Percentiles rank a stretch among this genome's conserved stretches.
phyloP scores from a whole-genome alignment of 192 early-diverging fungal genomes.

The Backusella morwellensis region DNA sequence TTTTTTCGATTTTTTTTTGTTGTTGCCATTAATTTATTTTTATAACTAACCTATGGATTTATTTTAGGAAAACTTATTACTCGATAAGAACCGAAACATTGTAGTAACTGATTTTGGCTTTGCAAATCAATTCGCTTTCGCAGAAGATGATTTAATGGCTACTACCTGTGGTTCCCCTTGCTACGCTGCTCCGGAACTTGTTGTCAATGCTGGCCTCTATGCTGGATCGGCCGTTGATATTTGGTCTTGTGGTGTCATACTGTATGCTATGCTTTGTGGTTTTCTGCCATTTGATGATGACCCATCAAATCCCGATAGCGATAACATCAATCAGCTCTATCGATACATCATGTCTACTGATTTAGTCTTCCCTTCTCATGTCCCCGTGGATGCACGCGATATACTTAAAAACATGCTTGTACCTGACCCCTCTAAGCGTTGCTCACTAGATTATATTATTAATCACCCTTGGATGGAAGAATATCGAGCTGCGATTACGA shows the following conservation, averaged over 20 bases:
- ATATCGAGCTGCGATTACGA: not conserved
- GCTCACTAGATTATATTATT: conserved; percentile 56
- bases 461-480: conserved; percentile 52
- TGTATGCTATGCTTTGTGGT: conserved; percentile 75
- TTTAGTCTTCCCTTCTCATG: conserved; percentile 65
- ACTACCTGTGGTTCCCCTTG: conserved; percentile 89
- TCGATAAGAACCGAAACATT: conserved; percentile 75
- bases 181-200: conserved; percentile 91
- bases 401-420: conserved; percentile 73
- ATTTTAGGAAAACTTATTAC: conserved; percentile 74
- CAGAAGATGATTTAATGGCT: conserved; percentile 61
- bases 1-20: conserved; percentile 15
- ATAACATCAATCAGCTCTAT: conserved; percentile 65
- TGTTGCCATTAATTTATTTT: not conserved
- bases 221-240: conserved; percentile 82
- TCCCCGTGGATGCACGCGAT: conserved; percentile 60
- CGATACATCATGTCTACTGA: conserved; percentile 63
- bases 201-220: conserved; percentile 78
- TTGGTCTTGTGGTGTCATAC: conserved; percentile 88
- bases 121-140: conserved; percentile 66
- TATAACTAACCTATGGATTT: not conserved
- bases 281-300: conserved; percentile 77
- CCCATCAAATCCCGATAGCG: conserved; percentile 68
- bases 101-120: conserved; percentile 92
- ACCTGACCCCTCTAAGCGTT: conserved; percentile 66